phyloP scores from a whole-genome alignment of 495 filamentous ascomycete species.

The Penicillium turbatum region DNA sequence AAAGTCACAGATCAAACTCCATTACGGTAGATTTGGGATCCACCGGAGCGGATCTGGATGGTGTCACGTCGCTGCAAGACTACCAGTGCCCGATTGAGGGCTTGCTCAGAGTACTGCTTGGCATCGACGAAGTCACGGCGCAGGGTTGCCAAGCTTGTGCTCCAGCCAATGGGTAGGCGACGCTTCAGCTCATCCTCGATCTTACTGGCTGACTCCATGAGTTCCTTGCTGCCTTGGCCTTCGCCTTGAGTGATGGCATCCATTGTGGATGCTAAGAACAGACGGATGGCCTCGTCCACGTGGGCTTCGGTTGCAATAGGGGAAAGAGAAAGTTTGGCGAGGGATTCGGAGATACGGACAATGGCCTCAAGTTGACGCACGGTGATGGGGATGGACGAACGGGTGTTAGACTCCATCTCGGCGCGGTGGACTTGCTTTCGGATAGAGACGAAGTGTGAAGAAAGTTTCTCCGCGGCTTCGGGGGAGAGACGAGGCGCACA shows the following conservation, averaged over 20 bases:
- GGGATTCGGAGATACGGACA: slow-evolving; percentile 91
- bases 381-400: slow-evolving; percentile 94
- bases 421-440: slow-evolving; percentile 88
- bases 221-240: slow-evolving; percentile 73
- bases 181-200: slow-evolving; percentile 89
- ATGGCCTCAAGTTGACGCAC: slow-evolving; percentile 96
- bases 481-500: slow-evolving; percentile 90
- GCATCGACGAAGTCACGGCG: slow-evolving; percentile 86
- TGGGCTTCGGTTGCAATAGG: slow-evolving; percentile 84
- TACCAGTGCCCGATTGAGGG: slow-evolving; percentile 76
- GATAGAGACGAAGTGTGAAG: slow-evolving; percentile 95
- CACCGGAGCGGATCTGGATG: slow-evolving; percentile 85
- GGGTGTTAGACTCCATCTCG: slow-evolving; percentile 79
- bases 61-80: slow-evolving; percentile 85
- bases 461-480: slow-evolving; percentile 93
- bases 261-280: slow-evolving; percentile 97
- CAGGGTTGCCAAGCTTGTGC: slow-evolving; percentile 80
- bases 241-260: slow-evolving; percentile 91
- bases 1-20: slow-evolving; percentile 44
- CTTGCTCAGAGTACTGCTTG: slow-evolving; percentile 80
- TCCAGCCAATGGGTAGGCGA: slow-evolving; percentile 91
- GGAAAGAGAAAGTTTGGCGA: slow-evolving; percentile 84
- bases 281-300: slow-evolving; percentile 95
- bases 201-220: slow-evolving; percentile 82
- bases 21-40: slow-evolving; percentile 81